These are phyloP conservation scores for Malus sylvestris DNA, from an alignment of 306 rosid genomes.

Conservation along the genomic window DNA sequence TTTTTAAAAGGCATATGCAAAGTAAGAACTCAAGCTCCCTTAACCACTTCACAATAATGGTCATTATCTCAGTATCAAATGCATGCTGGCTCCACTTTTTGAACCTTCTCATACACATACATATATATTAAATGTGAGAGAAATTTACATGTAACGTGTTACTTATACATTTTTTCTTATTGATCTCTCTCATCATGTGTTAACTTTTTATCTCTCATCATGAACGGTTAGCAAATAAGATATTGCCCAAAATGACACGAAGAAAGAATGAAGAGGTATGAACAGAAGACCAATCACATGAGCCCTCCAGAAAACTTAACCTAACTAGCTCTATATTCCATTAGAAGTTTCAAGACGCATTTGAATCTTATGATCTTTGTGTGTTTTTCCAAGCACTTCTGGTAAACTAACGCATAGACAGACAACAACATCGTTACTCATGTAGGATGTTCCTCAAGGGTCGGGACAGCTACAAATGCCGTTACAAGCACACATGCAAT, in stretches of 20 bases:
- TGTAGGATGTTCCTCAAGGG: conserved; percentile 7
- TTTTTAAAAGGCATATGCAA: conserved; percentile 2
- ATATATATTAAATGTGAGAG: not conserved
- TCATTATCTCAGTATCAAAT: not conserved
- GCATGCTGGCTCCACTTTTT: conserved; percentile 1
- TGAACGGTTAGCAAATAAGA: not conserved
- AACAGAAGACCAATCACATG: not conserved
- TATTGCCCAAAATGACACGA: not conserved
- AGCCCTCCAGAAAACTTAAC: not conserved
- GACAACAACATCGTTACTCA: not conserved
- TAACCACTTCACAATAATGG: conserved; percentile 1
- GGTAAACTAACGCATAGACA: not conserved
- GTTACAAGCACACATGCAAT: not conserved
- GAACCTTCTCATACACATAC: not conserved
- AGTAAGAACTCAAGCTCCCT: not conserved
- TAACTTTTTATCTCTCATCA: not conserved
- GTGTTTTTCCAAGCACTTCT: not conserved
- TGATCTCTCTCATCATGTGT: not conserved
- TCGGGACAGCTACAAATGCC: not conserved
- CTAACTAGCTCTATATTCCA: not conserved
- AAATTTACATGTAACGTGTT: not conserved
- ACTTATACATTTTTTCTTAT: no score
- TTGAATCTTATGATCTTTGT: not conserved
- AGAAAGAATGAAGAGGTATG: not conserved
- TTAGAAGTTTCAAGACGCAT: not conserved